These are phyloP conservation scores for Talaromyces sp. DNA, from an alignment of 2,329 filamentous ascomycete genomes.

Conservation along the genomic window DNA sequence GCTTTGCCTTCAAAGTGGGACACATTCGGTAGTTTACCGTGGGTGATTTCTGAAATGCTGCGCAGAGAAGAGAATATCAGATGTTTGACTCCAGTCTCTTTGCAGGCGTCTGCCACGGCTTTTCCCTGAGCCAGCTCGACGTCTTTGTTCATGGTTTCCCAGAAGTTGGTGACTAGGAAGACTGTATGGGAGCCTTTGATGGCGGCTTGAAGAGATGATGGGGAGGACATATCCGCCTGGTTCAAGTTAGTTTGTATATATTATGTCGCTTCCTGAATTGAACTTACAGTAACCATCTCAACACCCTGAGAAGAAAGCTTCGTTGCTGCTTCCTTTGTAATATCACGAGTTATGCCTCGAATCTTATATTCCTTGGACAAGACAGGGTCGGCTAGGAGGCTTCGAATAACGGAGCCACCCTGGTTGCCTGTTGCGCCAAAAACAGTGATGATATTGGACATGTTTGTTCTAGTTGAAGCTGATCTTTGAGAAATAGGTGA, in stretches of 20 bases:
- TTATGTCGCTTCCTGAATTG: neutral
- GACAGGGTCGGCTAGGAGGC: slow-evolving; percentile 42
- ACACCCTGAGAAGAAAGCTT: slow-evolving; percentile 46
- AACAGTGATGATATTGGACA: slow-evolving; percentile 45
- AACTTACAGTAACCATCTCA: slow-evolving; percentile 40
- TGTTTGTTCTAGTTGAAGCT: slow-evolving; percentile 14
- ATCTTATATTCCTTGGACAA: slow-evolving; percentile 50
- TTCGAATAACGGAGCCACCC: slow-evolving; percentile 54
- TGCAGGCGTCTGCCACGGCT: slow-evolving; percentile 29
- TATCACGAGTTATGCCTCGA: slow-evolving; percentile 55
- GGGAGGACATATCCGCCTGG: slow-evolving; percentile 19
- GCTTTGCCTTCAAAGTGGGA: slow-evolving; percentile 57
- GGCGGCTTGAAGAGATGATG: slow-evolving; percentile 41
- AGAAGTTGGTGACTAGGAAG: slow-evolving; percentile 46
- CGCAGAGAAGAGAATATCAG: slow-evolving; percentile 23
- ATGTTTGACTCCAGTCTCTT: slow-evolving; percentile 26
- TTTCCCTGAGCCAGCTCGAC: slow-evolving; percentile 27
- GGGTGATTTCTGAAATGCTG: slow-evolving; percentile 22
- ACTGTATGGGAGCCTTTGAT: slow-evolving; percentile 48
- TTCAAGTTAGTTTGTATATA: neutral
- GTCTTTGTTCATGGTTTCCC: slow-evolving; percentile 26
- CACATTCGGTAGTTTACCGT: slow-evolving; percentile 29
- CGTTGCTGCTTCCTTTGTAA: slow-evolving; percentile 44
- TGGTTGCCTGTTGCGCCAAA: slow-evolving; percentile 60
- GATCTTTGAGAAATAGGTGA: neutral